Evolutionary conservation across 2,329 filamentous ascomycete species (phyloP).

Genomic region (Talaromyces sp.): DNA sequence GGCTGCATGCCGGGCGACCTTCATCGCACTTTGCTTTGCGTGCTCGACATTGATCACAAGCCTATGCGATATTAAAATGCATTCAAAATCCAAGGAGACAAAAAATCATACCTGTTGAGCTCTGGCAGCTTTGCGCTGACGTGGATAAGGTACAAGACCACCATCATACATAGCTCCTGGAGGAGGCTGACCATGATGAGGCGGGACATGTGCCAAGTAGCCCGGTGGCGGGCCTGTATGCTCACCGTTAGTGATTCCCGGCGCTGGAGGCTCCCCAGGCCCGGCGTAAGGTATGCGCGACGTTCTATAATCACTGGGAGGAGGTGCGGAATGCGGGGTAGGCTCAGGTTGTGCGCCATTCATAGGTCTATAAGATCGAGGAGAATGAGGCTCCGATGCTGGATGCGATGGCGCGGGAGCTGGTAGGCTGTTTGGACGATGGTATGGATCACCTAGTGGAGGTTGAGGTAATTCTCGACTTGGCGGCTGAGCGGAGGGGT

Average conservation of each 20-base stretch:
- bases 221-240: slow-evolving; percentile 27
- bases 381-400: slow-evolving; percentile 26
- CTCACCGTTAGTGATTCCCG: slow-evolving; percentile 27
- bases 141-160: slow-evolving; percentile 31
- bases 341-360: slow-evolving; percentile 31
- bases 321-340: slow-evolving; percentile 30
- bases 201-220: slow-evolving; percentile 26
- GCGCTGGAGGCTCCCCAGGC: slow-evolving; percentile 26
- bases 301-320: slow-evolving; percentile 27
- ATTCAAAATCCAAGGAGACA: neutral
- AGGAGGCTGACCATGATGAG: slow-evolving; percentile 22
- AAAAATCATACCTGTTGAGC: slow-evolving; percentile 36
- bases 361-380: slow-evolving; percentile 32
- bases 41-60: slow-evolving; percentile 83
- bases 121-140: slow-evolving; percentile 39
- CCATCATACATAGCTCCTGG: slow-evolving; percentile 32
- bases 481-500: slow-evolving; percentile 16
- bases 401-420: slow-evolving; percentile 26
- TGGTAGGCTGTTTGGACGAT: slow-evolving; percentile 31
- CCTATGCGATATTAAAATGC: slow-evolving; percentile 41
- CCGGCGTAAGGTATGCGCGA: slow-evolving; percentile 31
- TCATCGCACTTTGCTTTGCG: slow-evolving; percentile 92
- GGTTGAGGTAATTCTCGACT: slow-evolving; percentile 35
- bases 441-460: slow-evolving; percentile 32
- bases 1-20: slow-evolving; percentile 73